These are phyloP conservation scores for Sicyos edulis DNA, from an alignment of 306 rosid genomes.

Conservation along the genomic window DNA sequence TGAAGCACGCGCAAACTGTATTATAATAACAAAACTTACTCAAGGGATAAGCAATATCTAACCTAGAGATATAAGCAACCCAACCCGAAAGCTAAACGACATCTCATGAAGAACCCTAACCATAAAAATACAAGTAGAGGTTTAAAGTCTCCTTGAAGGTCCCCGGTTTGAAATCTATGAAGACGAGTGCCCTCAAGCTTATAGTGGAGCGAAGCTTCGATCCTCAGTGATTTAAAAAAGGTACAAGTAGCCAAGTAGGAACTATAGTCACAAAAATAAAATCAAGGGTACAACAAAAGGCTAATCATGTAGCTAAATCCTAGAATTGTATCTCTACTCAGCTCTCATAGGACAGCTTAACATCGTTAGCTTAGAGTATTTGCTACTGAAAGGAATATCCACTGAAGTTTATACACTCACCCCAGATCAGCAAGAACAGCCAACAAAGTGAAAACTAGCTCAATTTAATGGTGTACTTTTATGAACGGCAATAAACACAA, in stretches of 20 bases:
- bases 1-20: neutral
- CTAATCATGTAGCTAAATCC: neutral
- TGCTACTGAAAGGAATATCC: neutral
- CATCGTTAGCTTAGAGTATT: neutral
- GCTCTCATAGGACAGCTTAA: neutral
- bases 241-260: too few species aligned
- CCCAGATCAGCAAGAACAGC: conserved; percentile 7
- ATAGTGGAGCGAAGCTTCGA: too few species aligned
- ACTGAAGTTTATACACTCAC: neutral
- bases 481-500: too few species aligned
- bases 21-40: neutral
- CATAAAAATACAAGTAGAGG: neutral
- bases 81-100: neutral
- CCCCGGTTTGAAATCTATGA: neutral
- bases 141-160: too few species aligned
- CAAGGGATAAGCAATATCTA: neutral
- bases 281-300: neutral
- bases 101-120: neutral
- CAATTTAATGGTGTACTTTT: too few species aligned
- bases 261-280: neutral
- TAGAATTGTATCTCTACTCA: neutral
- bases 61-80: neutral
- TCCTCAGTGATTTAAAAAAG: too few species aligned
- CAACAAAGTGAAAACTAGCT: neutral
- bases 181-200: too few species aligned